Conservation (phyloP, 2,329 filamentous ascomycete genomes). For the Pseudopyricularia cyperi region DNA sequence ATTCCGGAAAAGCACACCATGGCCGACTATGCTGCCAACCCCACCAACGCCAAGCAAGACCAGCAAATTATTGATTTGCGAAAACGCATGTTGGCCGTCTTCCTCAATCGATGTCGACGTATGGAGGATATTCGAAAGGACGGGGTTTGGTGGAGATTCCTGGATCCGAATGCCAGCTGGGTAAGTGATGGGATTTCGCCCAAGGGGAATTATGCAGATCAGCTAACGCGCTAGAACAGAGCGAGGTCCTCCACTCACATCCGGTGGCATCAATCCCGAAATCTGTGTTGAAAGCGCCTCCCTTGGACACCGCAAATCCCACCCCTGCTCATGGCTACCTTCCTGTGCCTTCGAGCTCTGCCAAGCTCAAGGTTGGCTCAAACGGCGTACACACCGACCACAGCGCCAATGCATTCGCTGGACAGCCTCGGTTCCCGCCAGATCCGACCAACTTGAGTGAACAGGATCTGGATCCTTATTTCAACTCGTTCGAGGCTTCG, state of each 20-base stretch:
- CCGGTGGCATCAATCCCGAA: constrained; percentile 88
- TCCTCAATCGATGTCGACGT: constrained; percentile 80
- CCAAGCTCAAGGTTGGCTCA: constrained; percentile 60
- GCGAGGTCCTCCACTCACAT: constrained; percentile 85
- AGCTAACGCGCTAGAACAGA: constrained; percentile 50
- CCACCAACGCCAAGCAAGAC: constrained; percentile 96
- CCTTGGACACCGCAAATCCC: constrained; percentile 86
- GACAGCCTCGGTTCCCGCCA: constrained; percentile 69
- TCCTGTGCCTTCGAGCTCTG: constrained; percentile 71
- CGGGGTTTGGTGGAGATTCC: constrained; percentile 93
- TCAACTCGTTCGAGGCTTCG: constrained; percentile 81
- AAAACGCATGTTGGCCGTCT: constrained; percentile 94
- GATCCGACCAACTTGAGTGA: constrained; percentile 66
- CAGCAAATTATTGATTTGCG: constrained; percentile 91
- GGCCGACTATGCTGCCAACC: constrained; percentile 96
- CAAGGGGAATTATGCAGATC: neutral
- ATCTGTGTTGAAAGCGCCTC: constrained; percentile 88
- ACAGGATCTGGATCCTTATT: constrained; percentile 89
- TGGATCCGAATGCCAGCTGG: constrained; percentile 98
- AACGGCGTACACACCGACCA: constrained; percentile 19
- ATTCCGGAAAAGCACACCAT: constrained; percentile 99
- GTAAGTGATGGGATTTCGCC: constrained; percentile 31
- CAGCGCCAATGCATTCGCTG: constrained; percentile 13
- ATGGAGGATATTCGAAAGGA: constrained; percentile 91
- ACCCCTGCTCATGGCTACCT: constrained; percentile 76